A percentile compares a stretch with the other conserved stretches of the same genome.
These are phyloP conservation scores for Marasmius sp. DNA, from an alignment of 1,284 basidiomycete species.

Conservation along the genomic window DNA sequence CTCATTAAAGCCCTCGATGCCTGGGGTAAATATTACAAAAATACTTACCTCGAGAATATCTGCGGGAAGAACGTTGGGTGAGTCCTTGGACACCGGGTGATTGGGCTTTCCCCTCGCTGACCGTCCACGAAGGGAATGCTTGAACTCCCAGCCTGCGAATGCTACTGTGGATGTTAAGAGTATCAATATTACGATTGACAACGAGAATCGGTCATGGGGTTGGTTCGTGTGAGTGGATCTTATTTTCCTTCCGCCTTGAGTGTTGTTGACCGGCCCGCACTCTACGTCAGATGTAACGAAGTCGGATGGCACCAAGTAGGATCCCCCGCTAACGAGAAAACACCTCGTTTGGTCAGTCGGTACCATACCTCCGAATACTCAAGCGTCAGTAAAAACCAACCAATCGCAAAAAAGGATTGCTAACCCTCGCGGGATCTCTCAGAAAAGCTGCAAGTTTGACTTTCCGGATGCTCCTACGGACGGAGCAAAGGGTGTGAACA, in stretches of 20 bases:
- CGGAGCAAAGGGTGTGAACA: neutral
- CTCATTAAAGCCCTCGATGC: slow-evolving; percentile 58
- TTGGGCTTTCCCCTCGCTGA: no score
- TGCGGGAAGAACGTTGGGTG: slow-evolving; percentile 17
- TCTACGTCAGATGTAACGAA: slow-evolving; percentile 74
- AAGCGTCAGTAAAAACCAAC: no score
- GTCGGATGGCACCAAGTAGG: slow-evolving; percentile 64
- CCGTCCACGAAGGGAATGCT: slow-evolving; percentile 53
- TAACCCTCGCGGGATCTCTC: no score
- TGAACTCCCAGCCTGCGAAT: slow-evolving; percentile 56
- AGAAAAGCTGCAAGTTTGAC: neutral
- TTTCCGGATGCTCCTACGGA: neutral
- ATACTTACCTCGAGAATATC: slow-evolving; percentile 42
- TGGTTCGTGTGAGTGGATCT: slow-evolving; percentile 55
- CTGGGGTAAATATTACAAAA: slow-evolving; percentile 60
- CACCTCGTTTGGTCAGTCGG: neutral
- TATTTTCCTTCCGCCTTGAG: neutral
- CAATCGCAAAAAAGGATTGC: no score
- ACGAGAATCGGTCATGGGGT: slow-evolving; percentile 53
- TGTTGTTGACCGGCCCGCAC: no score
- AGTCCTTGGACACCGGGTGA: no score
- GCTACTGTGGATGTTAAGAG: slow-evolving; percentile 35
- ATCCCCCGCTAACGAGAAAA: slow-evolving; percentile 41
- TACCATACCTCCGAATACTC: neutral
- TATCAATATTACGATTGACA: slow-evolving; percentile 53